Evolutionary conservation across 2,329 filamentous ascomycete species (phyloP), one percentile per base, ranked within the genome.

Genomic region (Fusarium torulosum): DNA sequence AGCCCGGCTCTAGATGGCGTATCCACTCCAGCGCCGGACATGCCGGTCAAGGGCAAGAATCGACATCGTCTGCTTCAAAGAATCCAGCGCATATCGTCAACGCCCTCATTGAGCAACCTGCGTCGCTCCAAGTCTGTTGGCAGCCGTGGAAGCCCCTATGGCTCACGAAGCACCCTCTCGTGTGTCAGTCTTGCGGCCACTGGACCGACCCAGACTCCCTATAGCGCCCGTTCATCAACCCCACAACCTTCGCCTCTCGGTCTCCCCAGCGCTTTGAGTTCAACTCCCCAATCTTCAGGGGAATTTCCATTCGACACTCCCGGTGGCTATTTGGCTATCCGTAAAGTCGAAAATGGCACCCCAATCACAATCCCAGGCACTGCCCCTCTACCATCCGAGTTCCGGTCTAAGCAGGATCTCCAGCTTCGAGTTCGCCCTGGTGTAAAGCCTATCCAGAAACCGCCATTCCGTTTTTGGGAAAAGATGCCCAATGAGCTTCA

Each of bases 401-500:
- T 92, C 43, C 83, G 85, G 45, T 83, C 75, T 31, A 80, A 73
- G 72, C 77, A 72, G 37, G 71, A 77, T 43, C 63, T 50, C 15
- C 67, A 70, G 40, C 27, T 31, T 47, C 72, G 67, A 37, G 43
- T 55, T 25, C 69, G 70, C 8, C 59, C 67, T 20, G 59, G 50
- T 31, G 29, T 54, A 20, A 72, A 68, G 29, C 52, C 62, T 23
- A 46, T 58, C 23, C 69, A 66, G 25, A 82, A 80, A 69, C 69
- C 72, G 4, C 77, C 80, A 10, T 84, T 85, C 76, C 88, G 91
- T 68, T 91, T 96, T 69, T 97, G 94, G 94, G 85, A 83, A 14
- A 86, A 87, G 41, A 86, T 98, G 83, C 96, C 96, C 0, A 83
- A 89, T 46, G 96, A 99, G 80, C 84, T 98, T 55, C 90, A 90